These are phyloP conservation scores for Piloderma croceum DNA, from an alignment of 768 basidiomycete genomes.

Conservation along the genomic window DNA sequence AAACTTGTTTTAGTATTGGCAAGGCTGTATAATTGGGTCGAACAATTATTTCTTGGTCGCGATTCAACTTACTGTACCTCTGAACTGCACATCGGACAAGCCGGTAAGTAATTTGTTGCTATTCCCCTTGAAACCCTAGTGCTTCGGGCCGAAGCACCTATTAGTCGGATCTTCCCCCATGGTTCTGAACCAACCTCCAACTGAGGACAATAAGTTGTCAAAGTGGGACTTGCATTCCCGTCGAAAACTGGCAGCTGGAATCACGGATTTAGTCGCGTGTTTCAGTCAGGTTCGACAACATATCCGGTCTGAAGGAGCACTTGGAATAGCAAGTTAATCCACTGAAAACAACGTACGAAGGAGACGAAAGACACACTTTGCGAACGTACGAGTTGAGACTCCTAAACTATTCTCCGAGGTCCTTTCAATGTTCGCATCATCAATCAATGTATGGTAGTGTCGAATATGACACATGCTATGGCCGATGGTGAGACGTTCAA, in stretches of 20 bases:
- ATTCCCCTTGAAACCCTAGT: too few relatives aligned
- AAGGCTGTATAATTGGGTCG: too few relatives aligned
- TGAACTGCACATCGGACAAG: too few relatives aligned
- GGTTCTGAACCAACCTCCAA: conserved; percentile 75
- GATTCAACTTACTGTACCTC: too few relatives aligned
- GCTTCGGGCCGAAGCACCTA: conserved; percentile 73
- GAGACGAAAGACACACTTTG: conserved; percentile 38
- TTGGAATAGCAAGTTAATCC: conserved; percentile 23
- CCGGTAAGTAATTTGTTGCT: too few relatives aligned
- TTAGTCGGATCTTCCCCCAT: conserved; percentile 85
- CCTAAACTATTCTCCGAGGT: conserved; percentile 69
- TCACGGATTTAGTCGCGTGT: conserved; percentile 56
- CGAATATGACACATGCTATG: conserved; percentile 58
- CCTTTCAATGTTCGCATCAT: conserved; percentile 73
- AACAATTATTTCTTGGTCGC: too few relatives aligned
- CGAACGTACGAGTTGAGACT: conserved; percentile 58
- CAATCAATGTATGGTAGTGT: conserved; percentile 64
- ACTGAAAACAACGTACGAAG: neutral
- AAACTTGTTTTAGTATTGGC: too few relatives aligned
- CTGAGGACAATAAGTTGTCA: conserved; percentile 67
- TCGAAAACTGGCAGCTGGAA: conserved; percentile 71
- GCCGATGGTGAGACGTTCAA: conserved; percentile 88
- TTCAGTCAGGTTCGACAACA: conserved; percentile 74
- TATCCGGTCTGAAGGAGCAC: conserved; percentile 78
- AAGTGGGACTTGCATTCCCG: conserved; percentile 71